Percentiles rank a stretch among this genome's conserved stretches.
These are phyloP conservation scores for Taphrina betulina DNA, from an alignment of 1,139 yeast genomes.

Conservation along the genomic window DNA sequence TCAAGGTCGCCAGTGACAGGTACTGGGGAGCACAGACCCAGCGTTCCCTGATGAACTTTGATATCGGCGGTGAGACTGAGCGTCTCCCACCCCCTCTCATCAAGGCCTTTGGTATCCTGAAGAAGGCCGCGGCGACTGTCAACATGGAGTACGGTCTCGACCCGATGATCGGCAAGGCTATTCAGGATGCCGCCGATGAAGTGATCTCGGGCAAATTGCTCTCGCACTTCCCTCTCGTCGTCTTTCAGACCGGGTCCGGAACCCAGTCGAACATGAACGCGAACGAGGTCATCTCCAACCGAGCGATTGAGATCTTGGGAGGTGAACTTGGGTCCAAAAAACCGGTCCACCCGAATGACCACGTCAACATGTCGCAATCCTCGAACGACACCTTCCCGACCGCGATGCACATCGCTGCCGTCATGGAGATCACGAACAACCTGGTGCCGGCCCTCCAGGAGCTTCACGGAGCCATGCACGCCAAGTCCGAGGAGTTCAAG, in stretches of 20 bases:
- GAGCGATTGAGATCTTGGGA: constrained; percentile 94
- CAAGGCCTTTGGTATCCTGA: constrained; percentile 86
- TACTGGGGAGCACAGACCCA: constrained; percentile 99
- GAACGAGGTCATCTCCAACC: constrained; percentile 80
- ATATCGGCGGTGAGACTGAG: constrained; percentile 90
- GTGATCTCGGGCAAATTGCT: constrained; percentile 86
- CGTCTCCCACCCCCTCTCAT: constrained; percentile 88
- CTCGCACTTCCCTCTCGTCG: constrained; percentile 95
- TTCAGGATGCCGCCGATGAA: constrained; percentile 91
- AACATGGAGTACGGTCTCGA: constrained; percentile 84
- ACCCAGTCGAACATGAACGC: constrained; percentile 87
- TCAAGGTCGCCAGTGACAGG: constrained; percentile 77
- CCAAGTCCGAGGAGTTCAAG: constrained; percentile 76
- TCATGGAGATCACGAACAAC: constrained; percentile 71
- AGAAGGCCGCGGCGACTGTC: constrained; percentile 92
- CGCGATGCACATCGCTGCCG: constrained; percentile 99
- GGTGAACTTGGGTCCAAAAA: constrained; percentile 86
- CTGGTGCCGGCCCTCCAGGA: constrained; percentile 76
- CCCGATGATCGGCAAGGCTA: constrained; percentile 77
- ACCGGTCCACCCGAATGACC: constrained; percentile 98
- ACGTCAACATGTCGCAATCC: constrained; percentile 96
- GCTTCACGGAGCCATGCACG: constrained; percentile 72
- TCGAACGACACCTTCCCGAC: constrained; percentile 98
- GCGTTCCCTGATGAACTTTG: constrained; percentile 84
- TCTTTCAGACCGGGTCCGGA: constrained; percentile 98